Evolutionary conservation across 129 eudicot genomes (phyloP), one percentile per base, ranked within the genome.

Genomic region (Flaveria robusta): DNA sequence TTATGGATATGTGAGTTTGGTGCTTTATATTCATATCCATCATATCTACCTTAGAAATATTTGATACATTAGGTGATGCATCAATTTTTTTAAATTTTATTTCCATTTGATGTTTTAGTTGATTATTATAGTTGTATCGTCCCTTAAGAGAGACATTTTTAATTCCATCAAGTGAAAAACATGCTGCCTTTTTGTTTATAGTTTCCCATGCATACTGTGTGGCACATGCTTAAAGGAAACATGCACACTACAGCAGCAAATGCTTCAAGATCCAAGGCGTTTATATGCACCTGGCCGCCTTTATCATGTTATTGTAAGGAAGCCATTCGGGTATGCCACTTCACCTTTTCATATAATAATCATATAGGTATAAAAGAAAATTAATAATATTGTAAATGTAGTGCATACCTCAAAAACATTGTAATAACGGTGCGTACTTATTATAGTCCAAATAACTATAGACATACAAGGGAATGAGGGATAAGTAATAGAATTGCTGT

Each of bases 211-310:
- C 87, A 85, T 95, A 83, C 37, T 95, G 49, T 95, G 99, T 81
- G 78, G 76, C 69, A 86, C 84, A 87, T 95, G 99, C 89, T 75
- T 95, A 81, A 91, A 86, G 85, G 99, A 95, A 75, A 95, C 99
- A 56, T 95, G 87, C 84, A 95, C 91, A 39, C 67, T 86, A 55
- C 97, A 91, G 80, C 89, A 89, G 86, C 83, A 89, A 66, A 86
- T 80, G 94, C 92, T 95, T 64, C 84, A 83, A 77, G 99, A 95
- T 83, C 94, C 97, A 24, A 91, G 99, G 74, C 92, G 99, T 70
- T 84, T 95, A 74, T 95, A 89, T 85, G 99, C 97, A 69, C 97
- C 99, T 59, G 99, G 99, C 49, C 97, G 99, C 60, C 91, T 95
- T 74, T 95, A 95, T 85, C 99, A 95, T 88, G 91, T 95, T 80